Base-by-base conservation (phyloP, 352 stramenopile genomes). In the Phytophthora sp. region DNA sequence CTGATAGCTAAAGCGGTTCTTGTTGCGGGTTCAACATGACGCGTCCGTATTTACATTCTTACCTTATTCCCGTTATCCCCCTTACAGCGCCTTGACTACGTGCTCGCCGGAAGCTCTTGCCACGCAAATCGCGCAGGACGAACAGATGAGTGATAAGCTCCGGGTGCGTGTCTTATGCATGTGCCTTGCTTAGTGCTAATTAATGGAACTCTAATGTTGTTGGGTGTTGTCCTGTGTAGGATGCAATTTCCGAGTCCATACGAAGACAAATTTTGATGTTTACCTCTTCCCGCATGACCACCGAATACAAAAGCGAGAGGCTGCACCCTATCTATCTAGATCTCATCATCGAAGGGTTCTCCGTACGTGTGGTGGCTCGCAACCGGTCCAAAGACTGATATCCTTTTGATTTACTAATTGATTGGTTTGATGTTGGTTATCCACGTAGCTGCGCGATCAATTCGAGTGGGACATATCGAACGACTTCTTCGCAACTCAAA, bases 401-500 rank as follows among this genome's bases (percentile, higher is more conserved):
- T 39, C n/a, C 11, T 21, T 16, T 31, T 33, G 35, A 16, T 36
- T 45, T 30, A 42, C n/a, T 54, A 24, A 39, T 36, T 24, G 21
- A 49, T 38, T n/a, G 18, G 6, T 27, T 13, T 54, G 18, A 56
- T 38, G 16, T 51, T n/a, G n/a, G 12, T 9, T 21, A 0, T 23
- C 33, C 3, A 41, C 49, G 27, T 55, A 93, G 85, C 63, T 93
- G 4, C 82, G 79, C 8, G 85, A 93, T 65, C 85, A 92, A 58
- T 90, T 93, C 26, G 85, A 93, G 53, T 93, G 85, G 85, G 83
- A 93, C 50, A 82, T 91, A 29, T 81, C 70, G 30, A 84, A 79
- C 35, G 69, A 82, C 45, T 84, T 76, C 39, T 57, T 63, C 33
- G 69, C 79, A 7, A 76, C 74, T 4, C 72, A 91, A 45, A 53